Base-by-base conservation (phyloP, 2,329 filamentous ascomycete genomes). In the Talaromyces sp. region DNA sequence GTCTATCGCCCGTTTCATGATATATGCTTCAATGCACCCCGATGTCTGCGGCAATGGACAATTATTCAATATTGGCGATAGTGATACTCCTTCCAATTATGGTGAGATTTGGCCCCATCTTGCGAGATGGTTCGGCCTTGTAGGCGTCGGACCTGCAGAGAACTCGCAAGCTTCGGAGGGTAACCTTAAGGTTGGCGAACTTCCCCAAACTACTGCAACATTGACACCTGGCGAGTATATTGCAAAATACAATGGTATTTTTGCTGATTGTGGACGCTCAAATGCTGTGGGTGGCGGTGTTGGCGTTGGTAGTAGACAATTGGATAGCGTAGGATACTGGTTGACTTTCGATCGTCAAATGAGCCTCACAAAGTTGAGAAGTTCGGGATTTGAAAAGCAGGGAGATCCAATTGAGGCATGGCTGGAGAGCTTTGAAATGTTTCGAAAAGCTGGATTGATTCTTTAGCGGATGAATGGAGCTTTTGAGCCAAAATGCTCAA, bases 291-390 rank as follows among this genome's bases (percentile, higher is more conserved):
- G 39, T 2, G 61, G 62, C 2, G 75, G 74, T 0, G 75, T 77
- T 3, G 70, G 73, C 0, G 65, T 60, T 6, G 75, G 75, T 0
- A 63, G 65, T 19, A 55, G 65, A 49, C 69, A 79, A 59, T 55
- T 79, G 39, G 70, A 80, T 59, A 68, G 73, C 53, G 66, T 79
- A n/a, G 73, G 77, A 22, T 73, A 70, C 64, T 74, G 77, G 76
- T 64, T 81, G 45, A 74, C 71, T 5, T 80, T 81, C 55, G 77
- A 81, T 54, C 69, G 78, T 20, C 75, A 80, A 46, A 62, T 81
- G 58, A 77, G 75, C 49, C 61, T 77, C 43, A 65, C 72, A 20
- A 74, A 68, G 27, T 62, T 79, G 11, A 68, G 72, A 17, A 63
- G 62, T 7, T 63, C 70, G 3, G 75, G 75, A 1, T 81, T 79